These are phyloP conservation scores for Aspergillus phoenicis DNA, from an alignment of 2,329 filamentous ascomycete genomes.

Conservation along the genomic window DNA sequence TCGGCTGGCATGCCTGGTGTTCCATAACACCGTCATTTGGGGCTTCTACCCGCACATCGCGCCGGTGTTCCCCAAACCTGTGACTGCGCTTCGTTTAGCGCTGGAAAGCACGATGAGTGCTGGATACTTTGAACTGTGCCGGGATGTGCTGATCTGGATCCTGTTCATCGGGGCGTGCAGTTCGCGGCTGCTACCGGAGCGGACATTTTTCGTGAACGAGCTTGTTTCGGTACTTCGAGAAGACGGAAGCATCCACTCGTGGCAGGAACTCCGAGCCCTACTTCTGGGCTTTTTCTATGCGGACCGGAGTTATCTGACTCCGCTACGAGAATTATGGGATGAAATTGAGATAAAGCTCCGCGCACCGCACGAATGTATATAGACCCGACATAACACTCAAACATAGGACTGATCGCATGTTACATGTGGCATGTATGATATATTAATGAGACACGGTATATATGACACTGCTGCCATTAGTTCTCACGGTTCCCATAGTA, in stretches of 20 bases:
- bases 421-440: slow-evolving; percentile 15
- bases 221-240: slow-evolving; percentile 31
- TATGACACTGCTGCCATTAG: background rate
- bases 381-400: slow-evolving; percentile 11
- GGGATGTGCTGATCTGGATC: slow-evolving; percentile 40
- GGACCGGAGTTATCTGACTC: slow-evolving; percentile 36
- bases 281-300: slow-evolving; percentile 40
- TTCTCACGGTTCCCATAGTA: too few species aligned
- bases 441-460: slow-evolving; percentile 23
- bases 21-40: slow-evolving; percentile 45
- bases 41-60: slow-evolving; percentile 41
- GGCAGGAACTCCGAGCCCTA: slow-evolving; percentile 37
- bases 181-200: slow-evolving; percentile 27
- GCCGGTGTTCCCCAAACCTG: slow-evolving; percentile 39
- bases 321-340: slow-evolving; percentile 37
- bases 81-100: slow-evolving; percentile 35
- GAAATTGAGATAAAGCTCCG: slow-evolving; percentile 29
- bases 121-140: slow-evolving; percentile 35
- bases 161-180: slow-evolving; percentile 41
- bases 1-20: slow-evolving; percentile 41
- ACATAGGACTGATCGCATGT: slow-evolving; percentile 6
- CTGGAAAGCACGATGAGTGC: slow-evolving; percentile 37
- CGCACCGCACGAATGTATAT: slow-evolving; percentile 16
- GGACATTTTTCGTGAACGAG: slow-evolving; percentile 37
- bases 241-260: slow-evolving; percentile 31